Conservation (phyloP, 1,139 yeast genomes). For the Kodamaea ohmeri region DNA sequence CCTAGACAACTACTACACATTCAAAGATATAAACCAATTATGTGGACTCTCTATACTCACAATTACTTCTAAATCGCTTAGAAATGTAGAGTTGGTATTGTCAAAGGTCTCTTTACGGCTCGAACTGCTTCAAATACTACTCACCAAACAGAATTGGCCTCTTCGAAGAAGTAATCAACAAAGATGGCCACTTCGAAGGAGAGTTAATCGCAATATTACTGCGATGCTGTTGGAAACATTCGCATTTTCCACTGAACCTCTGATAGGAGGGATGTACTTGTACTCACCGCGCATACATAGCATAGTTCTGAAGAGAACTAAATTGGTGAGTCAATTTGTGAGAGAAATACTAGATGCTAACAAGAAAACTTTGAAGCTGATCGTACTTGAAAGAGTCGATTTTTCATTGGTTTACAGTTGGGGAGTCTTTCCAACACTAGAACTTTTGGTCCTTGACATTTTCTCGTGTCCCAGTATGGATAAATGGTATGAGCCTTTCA, state of each 20-base stretch:
- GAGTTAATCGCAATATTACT: background rate
- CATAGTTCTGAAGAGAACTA: background rate
- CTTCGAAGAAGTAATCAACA: background rate
- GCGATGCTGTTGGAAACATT: slow-evolving; percentile 1
- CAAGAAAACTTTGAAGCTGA: slow-evolving; percentile 11
- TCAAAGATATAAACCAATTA: too few relatives aligned
- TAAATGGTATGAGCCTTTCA: slow-evolving; percentile 3
- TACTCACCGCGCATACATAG: background rate
- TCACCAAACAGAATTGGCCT: background rate
- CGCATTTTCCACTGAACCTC: background rate
- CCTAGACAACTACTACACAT: too few relatives aligned
- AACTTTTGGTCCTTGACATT: slow-evolving; percentile 8
- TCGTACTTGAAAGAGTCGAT: slow-evolving; percentile 10
- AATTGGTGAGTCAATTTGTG: background rate
- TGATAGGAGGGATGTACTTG: background rate
- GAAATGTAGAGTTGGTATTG: background rate
- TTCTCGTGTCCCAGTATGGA: slow-evolving; percentile 5
- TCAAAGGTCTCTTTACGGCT: background rate
- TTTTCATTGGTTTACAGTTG: slow-evolving; percentile 7
- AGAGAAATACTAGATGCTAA: slow-evolving; percentile 11
- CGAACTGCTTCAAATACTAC: background rate
- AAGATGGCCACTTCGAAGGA: background rate
- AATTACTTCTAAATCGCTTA: background rate
- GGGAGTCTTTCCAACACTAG: slow-evolving; percentile 4
- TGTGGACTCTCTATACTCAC: background rate